These are phyloP conservation scores for Eremothecium coryli DNA, from an alignment of 1,139 yeast species.

Conservation along the genomic window DNA sequence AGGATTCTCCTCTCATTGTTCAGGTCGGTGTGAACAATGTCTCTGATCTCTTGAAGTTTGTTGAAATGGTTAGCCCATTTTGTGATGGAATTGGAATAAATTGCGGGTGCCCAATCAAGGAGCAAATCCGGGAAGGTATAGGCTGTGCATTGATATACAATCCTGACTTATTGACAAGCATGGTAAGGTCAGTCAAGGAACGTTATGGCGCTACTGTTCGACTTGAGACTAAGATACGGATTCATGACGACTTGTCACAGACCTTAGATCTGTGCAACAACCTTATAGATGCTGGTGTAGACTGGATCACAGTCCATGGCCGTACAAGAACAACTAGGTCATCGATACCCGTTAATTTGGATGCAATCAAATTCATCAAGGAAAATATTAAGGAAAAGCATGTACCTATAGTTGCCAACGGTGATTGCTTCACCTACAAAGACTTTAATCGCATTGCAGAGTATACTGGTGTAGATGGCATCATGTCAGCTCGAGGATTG, in stretches of 20 bases:
- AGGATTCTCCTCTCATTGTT: constrained; percentile 66
- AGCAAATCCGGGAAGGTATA: constrained; percentile 90
- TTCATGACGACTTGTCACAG: constrained; percentile 64
- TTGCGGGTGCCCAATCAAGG: constrained; percentile 96
- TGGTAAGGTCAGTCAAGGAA: constrained; percentile 76
- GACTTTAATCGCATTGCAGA: constrained; percentile 57
- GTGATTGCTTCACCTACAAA: constrained; percentile 68
- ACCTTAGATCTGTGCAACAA: constrained; percentile 64
- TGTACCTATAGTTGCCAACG: constrained; percentile 89
- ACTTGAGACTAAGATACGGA: constrained; percentile 84
- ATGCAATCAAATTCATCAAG: constrained; percentile 65
- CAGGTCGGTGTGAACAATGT: constrained; percentile 90
- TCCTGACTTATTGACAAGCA: constrained; percentile 67
- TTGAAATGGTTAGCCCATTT: constrained; percentile 79
- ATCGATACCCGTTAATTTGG: constrained; percentile 70
- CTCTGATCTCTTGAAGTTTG: constrained; percentile 72
- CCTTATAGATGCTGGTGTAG: constrained; percentile 84
- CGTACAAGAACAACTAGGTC: constrained; percentile 79
- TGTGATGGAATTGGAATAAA: constrained; percentile 92
- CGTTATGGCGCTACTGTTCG: constrained; percentile 62
- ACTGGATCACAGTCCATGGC: constrained; percentile 90
- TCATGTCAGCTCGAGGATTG: constrained; percentile 92
- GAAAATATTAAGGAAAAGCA: constrained; percentile 36
- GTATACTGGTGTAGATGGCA: constrained; percentile 75
- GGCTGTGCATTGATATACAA: constrained; percentile 92